These are phyloP conservation scores for Torrubiellomyces zombiae DNA, from an alignment of 2,329 filamentous ascomycete genomes.

Conservation along the genomic window DNA sequence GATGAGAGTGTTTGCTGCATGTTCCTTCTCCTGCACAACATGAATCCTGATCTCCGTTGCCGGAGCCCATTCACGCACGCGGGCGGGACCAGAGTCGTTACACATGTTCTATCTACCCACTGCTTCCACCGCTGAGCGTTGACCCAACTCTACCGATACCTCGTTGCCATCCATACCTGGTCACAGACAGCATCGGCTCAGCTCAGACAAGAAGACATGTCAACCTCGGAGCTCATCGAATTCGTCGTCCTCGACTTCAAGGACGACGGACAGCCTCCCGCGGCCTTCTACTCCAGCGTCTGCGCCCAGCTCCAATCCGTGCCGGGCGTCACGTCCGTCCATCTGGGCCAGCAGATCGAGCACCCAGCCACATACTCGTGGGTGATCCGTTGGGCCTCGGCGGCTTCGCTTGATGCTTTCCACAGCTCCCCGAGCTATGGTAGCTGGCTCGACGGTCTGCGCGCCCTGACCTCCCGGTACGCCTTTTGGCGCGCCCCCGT, in stretches of 20 bases:
- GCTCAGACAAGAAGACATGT: slow-evolving; percentile 10
- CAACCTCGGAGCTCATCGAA: slow-evolving; percentile 12
- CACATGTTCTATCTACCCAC: too few species aligned
- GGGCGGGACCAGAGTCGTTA: too few species aligned
- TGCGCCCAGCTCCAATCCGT: slow-evolving; percentile 13
- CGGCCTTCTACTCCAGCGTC: slow-evolving; percentile 11
- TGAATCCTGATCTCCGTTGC: too few species aligned
- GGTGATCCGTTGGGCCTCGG: slow-evolving; percentile 18
- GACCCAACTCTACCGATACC: too few species aligned
- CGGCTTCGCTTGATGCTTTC: slow-evolving; percentile 19
- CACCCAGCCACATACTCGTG: slow-evolving; percentile 15
- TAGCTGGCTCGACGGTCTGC: slow-evolving; percentile 21
- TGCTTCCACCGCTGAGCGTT: too few species aligned
- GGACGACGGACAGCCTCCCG: too few species aligned
- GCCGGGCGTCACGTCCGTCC: slow-evolving; percentile 15
- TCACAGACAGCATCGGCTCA: too few species aligned
- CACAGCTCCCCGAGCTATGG: slow-evolving; percentile 22
- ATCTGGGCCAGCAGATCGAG: slow-evolving; percentile 19
- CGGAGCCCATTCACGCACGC: too few species aligned
- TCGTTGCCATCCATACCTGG: too few species aligned
- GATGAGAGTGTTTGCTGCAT: too few species aligned
- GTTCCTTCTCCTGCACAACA: too few species aligned
- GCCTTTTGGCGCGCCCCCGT: slow-evolving; percentile 9
- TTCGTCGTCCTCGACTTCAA: slow-evolving; percentile 17
- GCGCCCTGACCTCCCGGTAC: slow-evolving; percentile 12